Evolutionary conservation across 257 asterid species (phyloP).

Genomic region (Scutellaria baicalensis): DNA sequence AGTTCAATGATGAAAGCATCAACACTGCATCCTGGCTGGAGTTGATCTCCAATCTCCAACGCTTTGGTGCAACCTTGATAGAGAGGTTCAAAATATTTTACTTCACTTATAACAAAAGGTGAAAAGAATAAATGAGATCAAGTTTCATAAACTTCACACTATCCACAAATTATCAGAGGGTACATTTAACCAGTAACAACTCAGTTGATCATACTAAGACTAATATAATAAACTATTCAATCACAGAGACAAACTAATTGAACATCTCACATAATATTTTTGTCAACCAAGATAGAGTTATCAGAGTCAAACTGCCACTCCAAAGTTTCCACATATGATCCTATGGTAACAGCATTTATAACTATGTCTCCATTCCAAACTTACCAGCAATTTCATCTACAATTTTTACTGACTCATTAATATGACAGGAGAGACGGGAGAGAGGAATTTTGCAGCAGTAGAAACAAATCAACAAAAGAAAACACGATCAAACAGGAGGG

Average conservation of each 20-base stretch:
- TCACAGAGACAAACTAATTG: neutral
- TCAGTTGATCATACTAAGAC: neutral
- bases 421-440: neutral
- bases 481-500: neutral
- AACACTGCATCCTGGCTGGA: slow-evolving; percentile 86
- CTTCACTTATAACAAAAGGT: neutral
- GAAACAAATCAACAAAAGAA: neutral
- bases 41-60: slow-evolving; percentile 93
- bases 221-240: neutral
- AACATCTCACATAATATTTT: neutral
- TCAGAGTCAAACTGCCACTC: neutral
- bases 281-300: neutral
- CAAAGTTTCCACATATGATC: neutral
- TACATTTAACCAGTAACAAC: neutral
- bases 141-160: neutral
- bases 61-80: slow-evolving; percentile 81
- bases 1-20: slow-evolving; percentile 94
- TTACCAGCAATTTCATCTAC: neutral
- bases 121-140: neutral
- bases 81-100: neutral
- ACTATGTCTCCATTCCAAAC: neutral
- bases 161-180: neutral
- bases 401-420: neutral
- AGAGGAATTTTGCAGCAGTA: neutral
- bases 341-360: neutral